Percentiles rank a stretch among this genome's conserved stretches.
Conservation (phyloP, 1,284 basidiomycete species). For the Leccinum variabile region DNA sequence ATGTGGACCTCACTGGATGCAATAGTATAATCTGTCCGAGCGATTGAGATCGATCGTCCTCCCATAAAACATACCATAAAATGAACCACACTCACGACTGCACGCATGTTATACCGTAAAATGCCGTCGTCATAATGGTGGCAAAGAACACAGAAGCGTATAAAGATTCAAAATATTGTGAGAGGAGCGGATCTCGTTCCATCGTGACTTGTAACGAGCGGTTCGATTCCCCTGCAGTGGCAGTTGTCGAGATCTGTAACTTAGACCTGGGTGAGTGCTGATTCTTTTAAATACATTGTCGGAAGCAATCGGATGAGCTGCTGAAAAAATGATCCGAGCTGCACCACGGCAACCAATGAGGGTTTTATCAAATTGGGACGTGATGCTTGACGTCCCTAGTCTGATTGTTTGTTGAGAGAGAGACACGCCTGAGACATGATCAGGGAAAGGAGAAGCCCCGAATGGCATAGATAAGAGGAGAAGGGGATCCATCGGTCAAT, state of each 20-base stretch:
- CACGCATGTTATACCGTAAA: slow-evolving; percentile 1
- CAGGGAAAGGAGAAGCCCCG: not conserved
- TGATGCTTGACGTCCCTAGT: not conserved
- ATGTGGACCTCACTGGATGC: not conserved
- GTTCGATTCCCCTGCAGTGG: not conserved
- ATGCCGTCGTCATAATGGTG: not conserved
- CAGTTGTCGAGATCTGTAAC: not conserved
- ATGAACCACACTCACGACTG: slow-evolving; percentile 2
- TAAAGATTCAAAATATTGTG: not conserved
- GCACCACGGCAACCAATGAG: not conserved
- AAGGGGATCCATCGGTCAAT: not conserved
- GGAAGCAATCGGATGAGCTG: not conserved
- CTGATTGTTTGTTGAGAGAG: not conserved
- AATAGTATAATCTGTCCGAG: not conserved
- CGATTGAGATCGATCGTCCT: not conserved
- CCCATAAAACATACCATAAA: not conserved
- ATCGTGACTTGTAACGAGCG: not conserved
- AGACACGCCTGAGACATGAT: not conserved
- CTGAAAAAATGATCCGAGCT: not conserved
- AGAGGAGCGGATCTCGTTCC: not conserved
- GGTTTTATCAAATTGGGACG: not conserved
- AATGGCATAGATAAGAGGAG: not conserved
- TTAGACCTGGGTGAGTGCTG: not conserved
- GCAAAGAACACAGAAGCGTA: not conserved
- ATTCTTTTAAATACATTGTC: not conserved